Conservation (phyloP, 345 rosid genomes). For the Clausena lansium region DNA sequence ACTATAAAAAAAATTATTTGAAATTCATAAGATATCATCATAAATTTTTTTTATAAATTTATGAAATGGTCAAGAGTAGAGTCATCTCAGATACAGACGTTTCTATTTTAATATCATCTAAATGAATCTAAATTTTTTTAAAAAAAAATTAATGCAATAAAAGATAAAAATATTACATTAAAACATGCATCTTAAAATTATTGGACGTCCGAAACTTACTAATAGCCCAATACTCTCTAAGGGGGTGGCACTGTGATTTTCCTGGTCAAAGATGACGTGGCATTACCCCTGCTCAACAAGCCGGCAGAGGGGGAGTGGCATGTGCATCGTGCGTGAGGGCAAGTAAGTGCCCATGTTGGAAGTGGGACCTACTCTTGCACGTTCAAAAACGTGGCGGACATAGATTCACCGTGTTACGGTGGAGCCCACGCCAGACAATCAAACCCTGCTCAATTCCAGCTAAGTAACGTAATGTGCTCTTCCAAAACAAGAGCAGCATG, state of each 20-base stretch:
- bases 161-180: too few species aligned
- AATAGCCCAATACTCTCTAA: too few species aligned
- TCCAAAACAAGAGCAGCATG: not conserved
- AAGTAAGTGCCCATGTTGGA: slow-evolving; percentile 42
- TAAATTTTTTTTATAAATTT: too few species aligned
- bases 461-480: slow-evolving; percentile 7
- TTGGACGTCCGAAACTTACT: too few species aligned
- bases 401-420: slow-evolving; percentile 21
- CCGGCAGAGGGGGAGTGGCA: slow-evolving; percentile 35
- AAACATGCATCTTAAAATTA: too few species aligned
- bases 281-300: slow-evolving; percentile 21
- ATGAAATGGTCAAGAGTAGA: too few species aligned
- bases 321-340: slow-evolving; percentile 62
- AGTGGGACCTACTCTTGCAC: slow-evolving; percentile 39
- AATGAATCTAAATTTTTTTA: too few species aligned
- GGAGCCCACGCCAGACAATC: slow-evolving; percentile 34
- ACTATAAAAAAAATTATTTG: not conserved
- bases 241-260: not conserved
- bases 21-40: too few species aligned
- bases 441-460: slow-evolving; percentile 31
- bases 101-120: too few species aligned
- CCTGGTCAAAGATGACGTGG: slow-evolving; percentile 8
- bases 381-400: slow-evolving; percentile 26
- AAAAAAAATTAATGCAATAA: too few species aligned
- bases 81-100: too few species aligned